Conservation (phyloP, 768 basidiomycete species). For the Naganishia antarctica region DNA sequence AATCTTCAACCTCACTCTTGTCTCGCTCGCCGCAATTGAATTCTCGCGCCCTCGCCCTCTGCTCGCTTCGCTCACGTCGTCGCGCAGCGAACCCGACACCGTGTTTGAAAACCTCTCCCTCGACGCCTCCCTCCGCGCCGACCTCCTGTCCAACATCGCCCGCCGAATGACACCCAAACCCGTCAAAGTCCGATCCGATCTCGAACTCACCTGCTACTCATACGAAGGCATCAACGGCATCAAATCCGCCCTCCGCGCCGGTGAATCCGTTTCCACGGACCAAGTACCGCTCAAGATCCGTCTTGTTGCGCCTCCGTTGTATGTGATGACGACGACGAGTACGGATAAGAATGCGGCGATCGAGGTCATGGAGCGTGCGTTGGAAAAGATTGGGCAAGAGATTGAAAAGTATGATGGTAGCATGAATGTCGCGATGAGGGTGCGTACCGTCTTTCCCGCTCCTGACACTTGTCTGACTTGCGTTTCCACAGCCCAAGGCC, state of each 20-base stretch:
- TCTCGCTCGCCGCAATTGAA: too few relatives aligned
- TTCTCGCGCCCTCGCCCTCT: not conserved
- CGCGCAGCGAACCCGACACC: conserved; percentile 69
- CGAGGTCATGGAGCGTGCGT: conserved; percentile 86
- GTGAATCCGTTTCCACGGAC: conserved; percentile 77
- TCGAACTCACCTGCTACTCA: conserved; percentile 93
- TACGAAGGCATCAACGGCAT: conserved; percentile 96
- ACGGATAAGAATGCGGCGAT: conserved; percentile 93
- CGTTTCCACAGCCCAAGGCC: conserved; percentile 72
- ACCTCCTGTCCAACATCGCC: conserved; percentile 78
- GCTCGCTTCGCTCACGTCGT: too few relatives aligned
- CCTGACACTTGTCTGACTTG: not conserved
- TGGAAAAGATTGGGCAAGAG: conserved; percentile 77
- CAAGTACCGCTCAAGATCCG: conserved; percentile 95
- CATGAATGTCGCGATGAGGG: conserved; percentile 95
- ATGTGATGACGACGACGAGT: conserved; percentile 90
- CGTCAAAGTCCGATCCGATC: conserved; percentile 96
- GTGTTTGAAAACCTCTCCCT: conserved; percentile 70
- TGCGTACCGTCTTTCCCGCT: conserved; percentile 45
- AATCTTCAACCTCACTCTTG: too few relatives aligned
- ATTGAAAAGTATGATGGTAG: conserved; percentile 81
- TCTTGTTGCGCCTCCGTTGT: conserved; percentile 90
- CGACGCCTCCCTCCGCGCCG: conserved; percentile 57
- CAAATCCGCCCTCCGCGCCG: conserved; percentile 80
- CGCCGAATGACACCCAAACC: conserved; percentile 94